Percentiles rank a stretch among this genome's conserved stretches.
Conservation (phyloP, 1,139 yeast genomes). For the Yamadazyma epiphylla region DNA sequence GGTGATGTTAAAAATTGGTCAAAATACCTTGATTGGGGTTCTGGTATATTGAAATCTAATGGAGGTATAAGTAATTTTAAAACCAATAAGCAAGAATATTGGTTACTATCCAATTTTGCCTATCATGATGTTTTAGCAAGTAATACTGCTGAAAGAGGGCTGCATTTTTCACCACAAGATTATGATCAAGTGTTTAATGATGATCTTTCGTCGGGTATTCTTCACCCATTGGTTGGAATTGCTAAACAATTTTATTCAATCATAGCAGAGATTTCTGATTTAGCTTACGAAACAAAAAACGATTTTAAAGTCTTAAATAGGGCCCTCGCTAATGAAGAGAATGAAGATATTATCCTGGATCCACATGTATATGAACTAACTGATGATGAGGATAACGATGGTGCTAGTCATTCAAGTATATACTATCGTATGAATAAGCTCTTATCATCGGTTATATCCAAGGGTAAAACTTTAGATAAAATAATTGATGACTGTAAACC, state of each 20-base stretch:
- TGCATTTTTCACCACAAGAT: conserved; percentile 53
- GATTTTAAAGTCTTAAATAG: conserved; percentile 13
- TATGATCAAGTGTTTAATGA: conserved; percentile 54
- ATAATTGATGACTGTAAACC: conserved; percentile 55
- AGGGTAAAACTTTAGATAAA: conserved; percentile 44
- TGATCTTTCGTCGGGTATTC: conserved; percentile 31
- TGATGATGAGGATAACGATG: conserved; percentile 10
- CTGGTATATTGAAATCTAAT: conserved; percentile 48
- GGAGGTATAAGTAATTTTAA: conserved; percentile 59
- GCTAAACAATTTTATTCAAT: conserved; percentile 63
- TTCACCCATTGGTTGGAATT: conserved; percentile 72
- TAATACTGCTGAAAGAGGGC: conserved; percentile 51
- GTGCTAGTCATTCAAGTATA: neutral
- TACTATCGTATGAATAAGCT: conserved; percentile 15
- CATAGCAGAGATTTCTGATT: conserved; percentile 65
- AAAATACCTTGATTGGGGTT: conserved; percentile 57
- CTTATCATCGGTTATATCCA: conserved; percentile 23
- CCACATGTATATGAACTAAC: conserved; percentile 7
- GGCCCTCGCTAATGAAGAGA: conserved; percentile 4
- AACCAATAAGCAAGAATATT: conserved; percentile 57
- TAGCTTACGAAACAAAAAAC: conserved; percentile 51
- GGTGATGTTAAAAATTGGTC: conserved; percentile 77
- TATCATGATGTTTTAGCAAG: conserved; percentile 76
- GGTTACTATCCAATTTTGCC: conserved; percentile 78
- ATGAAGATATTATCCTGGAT: conserved; percentile 8